Percentiles rank a stretch among this genome's conserved stretches.
Evolutionary conservation across 106 monocot genomes (phyloP).

Genomic region (Cymbidium sinense): DNA sequence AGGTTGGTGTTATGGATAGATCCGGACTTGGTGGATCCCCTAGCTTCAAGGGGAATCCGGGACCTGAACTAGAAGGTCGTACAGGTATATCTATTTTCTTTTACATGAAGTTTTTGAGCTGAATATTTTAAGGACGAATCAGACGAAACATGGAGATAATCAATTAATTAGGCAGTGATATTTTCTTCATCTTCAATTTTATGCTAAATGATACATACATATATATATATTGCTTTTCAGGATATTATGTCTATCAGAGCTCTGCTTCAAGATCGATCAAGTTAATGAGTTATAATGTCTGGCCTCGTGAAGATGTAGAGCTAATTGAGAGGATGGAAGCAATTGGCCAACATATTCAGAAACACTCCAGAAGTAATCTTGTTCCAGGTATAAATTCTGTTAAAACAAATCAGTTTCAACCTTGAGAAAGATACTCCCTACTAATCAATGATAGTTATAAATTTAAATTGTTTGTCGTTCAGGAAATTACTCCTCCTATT

Average conservation of each 20-base stretch:
- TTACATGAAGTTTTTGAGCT: too few relatives aligned
- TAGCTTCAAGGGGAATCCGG: too few relatives aligned
- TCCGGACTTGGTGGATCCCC: background rate
- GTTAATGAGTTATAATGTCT: too few relatives aligned
- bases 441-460: background rate
- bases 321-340: constrained; percentile 37
- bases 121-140: background rate
- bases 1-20: too few relatives aligned
- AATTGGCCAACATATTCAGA: constrained; percentile 23
- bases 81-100: too few relatives aligned
- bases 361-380: constrained; percentile 36
- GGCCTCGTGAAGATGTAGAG: constrained; percentile 34
- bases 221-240: background rate
- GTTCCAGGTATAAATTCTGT: constrained; percentile 31
- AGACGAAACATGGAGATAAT: background rate
- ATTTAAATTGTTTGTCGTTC: background rate
- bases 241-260: too few relatives aligned
- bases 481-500: constrained; percentile 47
- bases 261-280: background rate
- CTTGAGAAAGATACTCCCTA: background rate
- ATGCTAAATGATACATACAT: too few relatives aligned
- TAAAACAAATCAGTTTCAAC: background rate
- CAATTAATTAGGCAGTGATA: background rate
- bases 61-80: too few relatives aligned
- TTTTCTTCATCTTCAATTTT: background rate